Conservation (phyloP, 331 rosid genomes). For the Rosa hybrid region DNA sequence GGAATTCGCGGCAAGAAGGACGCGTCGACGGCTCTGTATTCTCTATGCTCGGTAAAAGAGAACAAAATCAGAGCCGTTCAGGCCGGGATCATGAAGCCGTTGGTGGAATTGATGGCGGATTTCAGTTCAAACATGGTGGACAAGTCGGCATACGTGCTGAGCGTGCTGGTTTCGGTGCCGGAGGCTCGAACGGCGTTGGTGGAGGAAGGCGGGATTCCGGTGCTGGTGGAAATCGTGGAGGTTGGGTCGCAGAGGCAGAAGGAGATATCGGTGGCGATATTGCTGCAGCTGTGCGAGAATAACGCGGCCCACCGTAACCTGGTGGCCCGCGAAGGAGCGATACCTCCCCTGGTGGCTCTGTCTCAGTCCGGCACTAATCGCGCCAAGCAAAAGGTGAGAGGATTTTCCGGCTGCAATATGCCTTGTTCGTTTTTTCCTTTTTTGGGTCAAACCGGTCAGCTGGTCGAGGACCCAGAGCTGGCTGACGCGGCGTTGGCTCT, state of each 20-base stretch:
- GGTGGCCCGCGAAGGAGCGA: constrained; percentile 98
- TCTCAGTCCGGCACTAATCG: constrained; percentile 94
- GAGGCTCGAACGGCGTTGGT: constrained; percentile 76
- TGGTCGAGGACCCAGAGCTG: constrained; percentile 15
- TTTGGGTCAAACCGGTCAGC: constrained; percentile 5
- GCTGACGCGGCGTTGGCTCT: constrained; percentile 39
- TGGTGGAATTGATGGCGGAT: constrained; percentile 95
- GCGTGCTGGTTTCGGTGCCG: constrained; percentile 67
- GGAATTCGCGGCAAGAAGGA: constrained; percentile 87
- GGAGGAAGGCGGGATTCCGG: constrained; percentile 91
- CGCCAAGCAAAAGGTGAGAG: constrained; percentile 90
- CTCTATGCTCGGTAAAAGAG: constrained; percentile 75
- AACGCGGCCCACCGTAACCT: constrained; percentile 53
- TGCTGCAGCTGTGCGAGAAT: constrained; percentile 81
- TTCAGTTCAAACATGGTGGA: constrained; percentile 94
- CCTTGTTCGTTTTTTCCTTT: not conserved
- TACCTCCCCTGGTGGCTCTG: constrained; percentile 88
- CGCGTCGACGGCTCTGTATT: constrained; percentile 88
- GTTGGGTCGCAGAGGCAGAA: constrained; percentile 89
- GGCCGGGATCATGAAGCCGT: constrained; percentile 84
- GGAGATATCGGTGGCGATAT: constrained; percentile 75
- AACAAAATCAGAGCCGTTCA: constrained; percentile 79
- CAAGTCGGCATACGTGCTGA: constrained; percentile 81
- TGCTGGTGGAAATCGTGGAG: constrained; percentile 85
- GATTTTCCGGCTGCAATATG: constrained; percentile 9